These are phyloP conservation scores for Aquanectria penicillioides DNA, from an alignment of 2,329 filamentous ascomycete species.

Conservation along the genomic window DNA sequence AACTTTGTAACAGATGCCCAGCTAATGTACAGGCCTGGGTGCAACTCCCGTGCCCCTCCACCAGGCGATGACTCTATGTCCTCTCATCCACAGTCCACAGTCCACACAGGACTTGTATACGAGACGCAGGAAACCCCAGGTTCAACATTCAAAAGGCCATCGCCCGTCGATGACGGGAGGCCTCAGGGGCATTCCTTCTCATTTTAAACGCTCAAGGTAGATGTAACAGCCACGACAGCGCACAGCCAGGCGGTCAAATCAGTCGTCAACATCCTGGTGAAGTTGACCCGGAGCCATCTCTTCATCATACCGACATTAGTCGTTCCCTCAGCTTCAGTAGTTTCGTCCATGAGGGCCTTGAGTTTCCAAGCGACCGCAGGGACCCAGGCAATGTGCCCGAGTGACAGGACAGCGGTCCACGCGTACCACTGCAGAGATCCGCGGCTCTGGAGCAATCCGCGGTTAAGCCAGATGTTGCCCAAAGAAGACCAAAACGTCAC, in stretches of 20 bases:
- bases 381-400: constrained; percentile 46
- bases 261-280: constrained; percentile 45
- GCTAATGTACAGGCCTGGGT: too few species aligned
- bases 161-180: too few species aligned
- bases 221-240: constrained; percentile 43
- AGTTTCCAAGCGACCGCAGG: constrained; percentile 47
- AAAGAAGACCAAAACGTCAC: constrained; percentile 46
- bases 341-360: constrained; percentile 42
- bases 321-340: constrained; percentile 29
- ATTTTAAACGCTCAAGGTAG: constrained; percentile 30
- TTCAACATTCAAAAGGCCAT: not conserved
- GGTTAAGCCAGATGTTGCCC: constrained; percentile 38
- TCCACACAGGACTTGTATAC: too few species aligned
- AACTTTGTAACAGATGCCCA: too few species aligned
- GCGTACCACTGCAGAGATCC: constrained; percentile 47
- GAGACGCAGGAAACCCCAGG: constrained; percentile 13
- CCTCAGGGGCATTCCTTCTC: not conserved
- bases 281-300: constrained; percentile 46
- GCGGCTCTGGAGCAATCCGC: constrained; percentile 34
- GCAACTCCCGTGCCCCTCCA: too few species aligned
- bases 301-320: constrained; percentile 44
- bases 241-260: constrained; percentile 49
- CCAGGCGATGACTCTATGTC: too few species aligned
- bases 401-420: constrained; percentile 43
- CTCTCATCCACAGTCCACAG: too few species aligned